Evolutionary conservation across 2,329 filamentous ascomycete species (phyloP).

Genomic region (Pseudocercospora fuligena): DNA sequence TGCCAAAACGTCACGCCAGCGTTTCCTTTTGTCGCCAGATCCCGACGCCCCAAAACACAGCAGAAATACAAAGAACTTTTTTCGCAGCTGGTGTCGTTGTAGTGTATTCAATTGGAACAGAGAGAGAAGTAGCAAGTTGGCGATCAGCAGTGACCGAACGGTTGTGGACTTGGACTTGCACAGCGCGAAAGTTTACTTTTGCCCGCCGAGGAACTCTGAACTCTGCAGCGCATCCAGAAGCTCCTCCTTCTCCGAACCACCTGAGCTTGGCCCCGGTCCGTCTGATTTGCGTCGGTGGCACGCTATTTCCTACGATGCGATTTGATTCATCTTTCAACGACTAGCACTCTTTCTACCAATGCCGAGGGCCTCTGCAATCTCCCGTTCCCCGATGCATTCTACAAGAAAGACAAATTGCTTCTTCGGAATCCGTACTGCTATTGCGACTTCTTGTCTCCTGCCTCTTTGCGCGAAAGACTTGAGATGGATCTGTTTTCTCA

Average conservation of each 20-base stretch:
- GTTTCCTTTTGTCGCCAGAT: neutral
- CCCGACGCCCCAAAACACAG: neutral
- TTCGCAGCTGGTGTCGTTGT: neutral
- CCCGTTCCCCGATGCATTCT: neutral
- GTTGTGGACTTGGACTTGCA: neutral
- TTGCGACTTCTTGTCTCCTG: neutral
- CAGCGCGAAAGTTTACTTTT: slow-evolving; percentile 5
- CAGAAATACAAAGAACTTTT: neutral
- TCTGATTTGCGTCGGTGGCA: neutral
- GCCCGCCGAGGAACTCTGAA: neutral
- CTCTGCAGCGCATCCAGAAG: neutral
- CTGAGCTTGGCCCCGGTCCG: no score
- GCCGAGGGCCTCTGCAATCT: neutral
- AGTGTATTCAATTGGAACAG: neutral
- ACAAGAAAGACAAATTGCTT: neutral
- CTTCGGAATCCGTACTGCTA: neutral
- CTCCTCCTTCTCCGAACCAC: neutral
- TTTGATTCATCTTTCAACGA: neutral
- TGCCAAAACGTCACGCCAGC: neutral
- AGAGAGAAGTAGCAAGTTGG: neutral
- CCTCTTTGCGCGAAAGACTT: neutral
- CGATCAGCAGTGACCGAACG: neutral
- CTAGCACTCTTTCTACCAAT: neutral
- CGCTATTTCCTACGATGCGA: neutral
- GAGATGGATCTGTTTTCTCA: neutral